Evolutionary conservation across 306 rosid species (phyloP).

Genomic region (Prunus fruticosa): DNA sequence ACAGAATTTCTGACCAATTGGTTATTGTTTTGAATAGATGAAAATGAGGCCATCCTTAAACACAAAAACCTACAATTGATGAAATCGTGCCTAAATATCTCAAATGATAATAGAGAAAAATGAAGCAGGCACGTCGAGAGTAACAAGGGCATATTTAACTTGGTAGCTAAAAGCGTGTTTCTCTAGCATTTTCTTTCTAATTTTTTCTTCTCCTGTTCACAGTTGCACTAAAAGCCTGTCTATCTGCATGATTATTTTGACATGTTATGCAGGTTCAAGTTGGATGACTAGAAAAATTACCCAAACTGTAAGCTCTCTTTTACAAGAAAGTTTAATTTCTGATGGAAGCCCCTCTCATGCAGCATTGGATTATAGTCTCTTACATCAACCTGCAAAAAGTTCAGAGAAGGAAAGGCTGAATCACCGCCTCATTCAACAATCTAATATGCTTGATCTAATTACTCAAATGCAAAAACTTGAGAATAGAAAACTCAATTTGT

Average conservation of each 20-base stretch:
- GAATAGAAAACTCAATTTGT: background rate
- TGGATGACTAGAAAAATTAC: slow-evolving; percentile 39
- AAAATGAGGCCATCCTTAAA: background rate
- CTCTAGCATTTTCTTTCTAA: too few relatives aligned
- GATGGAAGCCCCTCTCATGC: slow-evolving; percentile 81
- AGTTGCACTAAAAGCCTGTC: background rate
- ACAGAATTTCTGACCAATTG: background rate
- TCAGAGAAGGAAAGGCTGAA: background rate
- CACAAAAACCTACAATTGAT: background rate
- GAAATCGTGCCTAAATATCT: background rate
- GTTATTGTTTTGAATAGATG: background rate
- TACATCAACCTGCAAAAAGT: slow-evolving; percentile 49
- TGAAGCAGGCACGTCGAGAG: background rate
- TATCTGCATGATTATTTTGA: background rate
- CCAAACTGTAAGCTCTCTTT: slow-evolving; percentile 60
- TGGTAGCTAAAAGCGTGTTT: too few relatives aligned
- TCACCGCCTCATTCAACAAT: background rate
- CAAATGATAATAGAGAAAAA: background rate
- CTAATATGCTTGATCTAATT: background rate
- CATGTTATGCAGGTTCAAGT: background rate
- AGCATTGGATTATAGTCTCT: slow-evolving; percentile 63
- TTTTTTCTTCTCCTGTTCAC: too few relatives aligned
- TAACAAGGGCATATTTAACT: background rate
- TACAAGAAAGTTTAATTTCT: slow-evolving; percentile 59
- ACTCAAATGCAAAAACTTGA: background rate